These are phyloP conservation scores for Podaxis mareebaensis DNA, from an alignment of 768 basidiomycete genomes.

Conservation along the genomic window DNA sequence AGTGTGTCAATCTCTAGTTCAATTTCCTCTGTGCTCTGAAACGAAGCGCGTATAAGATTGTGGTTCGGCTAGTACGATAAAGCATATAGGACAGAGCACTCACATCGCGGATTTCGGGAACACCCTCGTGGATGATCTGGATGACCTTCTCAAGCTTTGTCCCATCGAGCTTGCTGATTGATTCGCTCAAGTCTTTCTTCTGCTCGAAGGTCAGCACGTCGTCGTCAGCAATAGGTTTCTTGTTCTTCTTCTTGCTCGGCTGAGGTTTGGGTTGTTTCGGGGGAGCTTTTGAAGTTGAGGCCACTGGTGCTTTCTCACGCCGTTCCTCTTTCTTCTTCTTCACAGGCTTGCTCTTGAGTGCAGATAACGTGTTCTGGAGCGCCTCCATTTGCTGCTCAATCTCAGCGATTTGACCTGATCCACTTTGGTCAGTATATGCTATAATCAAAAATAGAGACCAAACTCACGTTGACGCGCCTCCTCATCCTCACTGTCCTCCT, in stretches of 20 bases:
- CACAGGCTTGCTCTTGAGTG: constrained; percentile 47
- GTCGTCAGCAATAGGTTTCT: constrained; percentile 72
- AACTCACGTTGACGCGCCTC: constrained; percentile 70
- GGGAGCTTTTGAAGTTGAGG: constrained; percentile 65
- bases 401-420: constrained; percentile 64
- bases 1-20: constrained; percentile 96
- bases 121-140: constrained; percentile 91
- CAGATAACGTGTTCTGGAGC: constrained; percentile 69
- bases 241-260: constrained; percentile 58
- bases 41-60: constrained; percentile 18
- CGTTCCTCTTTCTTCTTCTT: constrained; percentile 76
- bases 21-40: constrained; percentile 93
- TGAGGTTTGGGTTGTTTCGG: constrained; percentile 48
- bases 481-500: constrained; percentile 56
- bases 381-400: constrained; percentile 84
- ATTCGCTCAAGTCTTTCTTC: constrained; percentile 97
- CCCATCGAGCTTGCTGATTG: constrained; percentile 85
- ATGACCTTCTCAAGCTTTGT: constrained; percentile 86
- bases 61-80: constrained; percentile 15
- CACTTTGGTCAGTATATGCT: constrained; percentile 22
- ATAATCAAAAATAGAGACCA: constrained; percentile 15
- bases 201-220: constrained; percentile 91
- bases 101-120: constrained; percentile 92
- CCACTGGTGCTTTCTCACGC: constrained; percentile 48
- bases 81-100: constrained; percentile 31